Base-by-base conservation (phyloP, 2,329 filamentous ascomycete genomes). In the Fusarium brachygibbosum region DNA sequence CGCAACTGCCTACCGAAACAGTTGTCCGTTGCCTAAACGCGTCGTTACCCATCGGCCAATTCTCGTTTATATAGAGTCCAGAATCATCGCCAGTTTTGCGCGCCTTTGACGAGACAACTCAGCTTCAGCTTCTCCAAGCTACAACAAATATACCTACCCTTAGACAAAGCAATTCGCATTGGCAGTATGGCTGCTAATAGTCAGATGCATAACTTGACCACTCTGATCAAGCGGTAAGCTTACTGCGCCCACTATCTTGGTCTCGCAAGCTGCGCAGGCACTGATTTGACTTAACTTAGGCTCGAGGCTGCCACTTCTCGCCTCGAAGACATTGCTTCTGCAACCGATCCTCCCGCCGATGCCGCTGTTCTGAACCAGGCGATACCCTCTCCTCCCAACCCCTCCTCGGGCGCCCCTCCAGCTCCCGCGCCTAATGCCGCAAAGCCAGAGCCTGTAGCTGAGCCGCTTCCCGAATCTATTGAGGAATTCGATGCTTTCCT, bases 231-330 rank as follows among this genome's bases (percentile, higher is more conserved):
- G 88, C 90, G 96, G 96, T 98, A 88, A 75, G 32, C 44, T 40
- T 29, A 35, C 41, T 32, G 25, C 34, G 16, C 34, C 35, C n/a
- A 6, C 31, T 17, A 9, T 28, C 12, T 35, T 48, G 40, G 14
- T n/a, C 34, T 19, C 16, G 25, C 35, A n/a, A 12, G 23, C 35
- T 37, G 29, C 14, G 10, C 37, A 54, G 57, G 71, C 79, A 76
- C 87, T 88, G 79, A 89, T 81, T 63, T 84, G 58, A 70, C 72
- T 79, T 29, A 99, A 70, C 72, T 79, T 29, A 99, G 96, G 83
- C 92, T 99, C 74, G 96, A 99, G 86, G 96, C 96, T 79, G 96
- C 96, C 38, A 99, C 96, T 53, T 96, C 94, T 69, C 91, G 96
- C 62, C 89, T 99, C 58, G 96, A 99, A 84, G 96, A 99, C 80